Percentiles rank a stretch among this genome's conserved stretches.
Evolutionary conservation across 2,329 filamentous ascomycete species (phyloP).

Genomic region (Macrophomina phaseolina): DNA sequence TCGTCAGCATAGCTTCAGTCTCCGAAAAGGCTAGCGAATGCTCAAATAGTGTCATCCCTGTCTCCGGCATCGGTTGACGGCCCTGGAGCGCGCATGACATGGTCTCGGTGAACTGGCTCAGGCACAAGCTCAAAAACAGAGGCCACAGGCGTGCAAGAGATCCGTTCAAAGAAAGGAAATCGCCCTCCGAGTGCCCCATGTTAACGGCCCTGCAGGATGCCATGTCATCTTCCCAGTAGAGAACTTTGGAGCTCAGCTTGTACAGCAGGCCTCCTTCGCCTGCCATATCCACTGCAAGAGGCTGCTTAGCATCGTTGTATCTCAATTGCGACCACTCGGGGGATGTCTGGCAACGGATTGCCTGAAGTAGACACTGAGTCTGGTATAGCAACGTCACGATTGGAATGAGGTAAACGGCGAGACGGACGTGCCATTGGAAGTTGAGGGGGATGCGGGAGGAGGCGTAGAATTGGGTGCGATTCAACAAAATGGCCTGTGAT

Average conservation of each 20-base stretch:
- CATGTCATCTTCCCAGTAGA: conserved; percentile 76
- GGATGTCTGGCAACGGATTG: conserved; percentile 86
- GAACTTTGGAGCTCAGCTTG: conserved; percentile 70
- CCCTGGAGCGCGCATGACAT: conserved; percentile 88
- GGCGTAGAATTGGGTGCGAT: conserved; percentile 91
- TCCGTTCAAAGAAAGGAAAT: conserved; percentile 65
- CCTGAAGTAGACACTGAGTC: conserved; percentile 73
- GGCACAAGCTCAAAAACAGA: conserved; percentile 69
- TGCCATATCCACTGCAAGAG: conserved; percentile 56
- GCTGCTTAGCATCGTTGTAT: conserved; percentile 52
- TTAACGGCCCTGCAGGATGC: conserved; percentile 75
- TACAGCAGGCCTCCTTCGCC: conserved; percentile 72
- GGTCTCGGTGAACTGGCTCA: conserved; percentile 88
- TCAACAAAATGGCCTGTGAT: conserved; percentile 76
- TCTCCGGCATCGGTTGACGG: conserved; percentile 78
- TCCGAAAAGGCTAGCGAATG: conserved; percentile 96
- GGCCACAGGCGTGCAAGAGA: conserved; percentile 81
- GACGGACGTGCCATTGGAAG: conserved; percentile 73
- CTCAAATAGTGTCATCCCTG: conserved; percentile 95
- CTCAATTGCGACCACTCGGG: conserved; percentile 53
- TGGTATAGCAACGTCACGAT: conserved; percentile 74
- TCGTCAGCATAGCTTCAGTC: conserved; percentile 85
- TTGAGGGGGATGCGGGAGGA: conserved; percentile 82
- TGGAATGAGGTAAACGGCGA: conserved; percentile 73
- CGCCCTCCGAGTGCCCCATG: conserved; percentile 65